Conservation (phyloP, 768 basidiomycete species). For the Suillus bovinus region DNA sequence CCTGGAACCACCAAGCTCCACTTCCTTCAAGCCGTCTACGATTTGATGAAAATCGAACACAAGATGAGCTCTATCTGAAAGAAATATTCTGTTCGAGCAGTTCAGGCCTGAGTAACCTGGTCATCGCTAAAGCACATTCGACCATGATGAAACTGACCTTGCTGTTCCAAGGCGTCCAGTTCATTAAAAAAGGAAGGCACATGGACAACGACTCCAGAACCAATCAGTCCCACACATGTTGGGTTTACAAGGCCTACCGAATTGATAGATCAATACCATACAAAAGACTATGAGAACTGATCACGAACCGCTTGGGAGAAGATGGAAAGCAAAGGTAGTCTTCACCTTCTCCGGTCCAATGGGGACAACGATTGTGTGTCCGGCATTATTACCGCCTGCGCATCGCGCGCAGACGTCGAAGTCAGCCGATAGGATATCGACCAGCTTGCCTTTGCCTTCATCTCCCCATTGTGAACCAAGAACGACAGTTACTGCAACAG, state of each 20-base stretch:
- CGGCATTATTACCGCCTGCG: constrained; percentile 98
- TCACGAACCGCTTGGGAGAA: constrained; percentile 84
- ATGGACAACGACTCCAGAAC: constrained; percentile 95
- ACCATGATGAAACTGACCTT: constrained; percentile 57
- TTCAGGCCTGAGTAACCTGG: constrained; percentile 61
- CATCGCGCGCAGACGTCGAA: constrained; percentile 93
- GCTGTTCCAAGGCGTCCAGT: constrained; percentile 78
- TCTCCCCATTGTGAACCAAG: constrained; percentile 92
- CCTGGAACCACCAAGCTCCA: constrained; percentile 91
- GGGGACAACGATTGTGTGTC: constrained; percentile 94
- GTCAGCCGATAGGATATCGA: constrained; percentile 91
- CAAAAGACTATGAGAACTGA: constrained; percentile 6
- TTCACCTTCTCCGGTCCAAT: constrained; percentile 64
- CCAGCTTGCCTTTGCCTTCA: constrained; percentile 94
- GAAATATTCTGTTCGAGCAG: constrained; percentile 80
- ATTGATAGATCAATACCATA: constrained; percentile 1
- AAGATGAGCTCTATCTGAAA: constrained; percentile 95
- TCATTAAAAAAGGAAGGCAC: constrained; percentile 94
- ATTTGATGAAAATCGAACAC: constrained; percentile 99
- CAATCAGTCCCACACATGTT: constrained; percentile 82
- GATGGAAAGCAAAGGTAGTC: constrained; percentile 93
- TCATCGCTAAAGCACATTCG: constrained; percentile 9
- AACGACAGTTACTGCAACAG: constrained; percentile 60
- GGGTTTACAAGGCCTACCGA: constrained; percentile 80
- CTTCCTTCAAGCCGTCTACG: constrained; percentile 97